Evolutionary conservation across 176 grass and related monocot genomes (phyloP), one percentile per base, ranked within the genome.

Genomic region (Triticum turgidum): DNA sequence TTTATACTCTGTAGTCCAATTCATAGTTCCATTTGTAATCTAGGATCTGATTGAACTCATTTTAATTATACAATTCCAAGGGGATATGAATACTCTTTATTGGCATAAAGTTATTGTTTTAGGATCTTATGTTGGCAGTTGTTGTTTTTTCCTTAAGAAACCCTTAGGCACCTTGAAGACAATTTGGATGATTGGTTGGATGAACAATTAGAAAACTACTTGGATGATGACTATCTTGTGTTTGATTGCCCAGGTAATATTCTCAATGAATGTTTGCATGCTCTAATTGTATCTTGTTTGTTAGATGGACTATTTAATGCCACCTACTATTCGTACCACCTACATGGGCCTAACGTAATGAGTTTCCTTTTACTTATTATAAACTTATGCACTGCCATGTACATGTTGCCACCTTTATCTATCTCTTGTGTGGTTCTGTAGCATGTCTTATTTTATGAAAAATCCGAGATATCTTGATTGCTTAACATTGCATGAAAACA

Each of bases 101-200:
- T 30, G 65, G 51, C 29, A 65, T 51, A 4, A 6, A 59, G n/a
- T 79, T 79, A 79, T 13, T 45, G 20, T 35, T n/a, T 74, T 67
- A 69, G 61, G 45, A 68, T 86, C 78, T 78, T 91, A 56, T 84
- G 49, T 9, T 86, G 38, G 37, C 5, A 33, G 17, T 84, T 61
- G 17, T 34, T 82, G 20, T 86, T 89, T 91, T 86, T 89, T 91
- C 88, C 89, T 98, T 98, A 89, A 92, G 65, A 69, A 59, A 92
- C 18, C 18, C 56, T 56, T 83, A 94, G 97, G 65, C 92, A 96
- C 79, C 87, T 99, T 66, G 90, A 99, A 94, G 97, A 96, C 33
- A 94, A 66, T 80, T 85, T 99, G 85, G 97, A 99, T 91, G 94
- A 99, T 87, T 99, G 97, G 97, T 86, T 99, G 82, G 87, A 92